Evolutionary conservation across 306 rosid species (phyloP).

Genomic region (Vigna unguiculata): DNA sequence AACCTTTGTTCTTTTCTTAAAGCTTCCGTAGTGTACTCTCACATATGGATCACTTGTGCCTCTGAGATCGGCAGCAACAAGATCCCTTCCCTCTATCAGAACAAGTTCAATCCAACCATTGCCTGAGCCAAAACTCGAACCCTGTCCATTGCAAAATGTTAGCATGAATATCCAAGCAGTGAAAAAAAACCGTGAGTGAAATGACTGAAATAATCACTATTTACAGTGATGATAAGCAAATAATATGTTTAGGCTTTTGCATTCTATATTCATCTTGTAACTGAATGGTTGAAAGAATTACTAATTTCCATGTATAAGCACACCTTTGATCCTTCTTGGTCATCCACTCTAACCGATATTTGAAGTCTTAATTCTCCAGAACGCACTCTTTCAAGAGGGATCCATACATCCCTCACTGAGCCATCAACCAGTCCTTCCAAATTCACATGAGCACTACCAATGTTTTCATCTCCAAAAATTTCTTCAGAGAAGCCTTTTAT

Average conservation of each 20-base stretch:
- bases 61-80: slow-evolving; percentile 93
- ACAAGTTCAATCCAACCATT: slow-evolving; percentile 91
- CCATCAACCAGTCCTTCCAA: slow-evolving; percentile 90
- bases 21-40: slow-evolving; percentile 82
- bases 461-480: slow-evolving; percentile 76
- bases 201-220: not conserved
- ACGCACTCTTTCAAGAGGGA: slow-evolving; percentile 90
- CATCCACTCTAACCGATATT: slow-evolving; percentile 71
- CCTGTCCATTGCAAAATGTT: slow-evolving; percentile 57
- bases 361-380: slow-evolving; percentile 93
- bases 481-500: slow-evolving; percentile 77
- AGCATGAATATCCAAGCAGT: slow-evolving; percentile 18
- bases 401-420: slow-evolving; percentile 78
- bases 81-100: slow-evolving; percentile 88
- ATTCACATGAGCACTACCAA: slow-evolving; percentile 92
- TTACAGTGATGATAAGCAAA: slow-evolving; percentile 13
- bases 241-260: slow-evolving; percentile 1
- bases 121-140: slow-evolving; percentile 49
- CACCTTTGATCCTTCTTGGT: slow-evolving; percentile 83
- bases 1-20: slow-evolving; percentile 94
- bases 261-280: slow-evolving; percentile 6
- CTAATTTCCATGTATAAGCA: slow-evolving; percentile 40
- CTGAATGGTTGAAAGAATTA: slow-evolving; percentile 34
- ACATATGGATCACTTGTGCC: slow-evolving; percentile 99
- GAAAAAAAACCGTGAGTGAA: slow-evolving; percentile 7